Conservation (phyloP, 176 grass and related monocot genomes). For the Tillandsia fasciculata region DNA sequence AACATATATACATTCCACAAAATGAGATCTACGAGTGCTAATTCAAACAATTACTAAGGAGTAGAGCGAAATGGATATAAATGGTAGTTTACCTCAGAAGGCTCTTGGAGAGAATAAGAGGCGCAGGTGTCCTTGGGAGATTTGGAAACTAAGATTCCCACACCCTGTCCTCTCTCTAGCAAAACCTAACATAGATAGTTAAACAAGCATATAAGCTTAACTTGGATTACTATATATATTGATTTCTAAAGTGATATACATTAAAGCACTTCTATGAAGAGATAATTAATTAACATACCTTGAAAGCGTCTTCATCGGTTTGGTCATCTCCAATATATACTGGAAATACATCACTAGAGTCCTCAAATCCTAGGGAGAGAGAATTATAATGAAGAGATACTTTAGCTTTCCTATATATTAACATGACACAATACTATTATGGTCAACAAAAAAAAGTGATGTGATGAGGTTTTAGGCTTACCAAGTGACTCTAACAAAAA, state of each 20-base stretch:
- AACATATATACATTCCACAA: background rate
- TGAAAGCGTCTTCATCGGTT: constrained; percentile 82
- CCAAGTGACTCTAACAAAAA: constrained; percentile 50
- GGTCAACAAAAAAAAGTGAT: no score
- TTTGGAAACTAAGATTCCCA: constrained; percentile 50
- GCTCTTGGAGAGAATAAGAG: constrained; percentile 46
- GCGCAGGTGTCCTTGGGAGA: constrained; percentile 54
- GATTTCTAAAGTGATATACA: background rate
- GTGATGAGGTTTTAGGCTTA: background rate
- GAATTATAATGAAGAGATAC: background rate
- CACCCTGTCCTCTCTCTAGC: constrained; percentile 29
- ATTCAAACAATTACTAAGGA: background rate
- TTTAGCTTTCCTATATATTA: no score
- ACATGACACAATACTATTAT: no score
- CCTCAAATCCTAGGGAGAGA: constrained; percentile 18
- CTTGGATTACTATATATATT: background rate
- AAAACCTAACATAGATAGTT: constrained; percentile 32
- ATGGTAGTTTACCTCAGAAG: constrained; percentile 27
- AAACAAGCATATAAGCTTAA: background rate
- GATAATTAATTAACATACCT: constrained; percentile 13
- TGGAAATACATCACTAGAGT: constrained; percentile 33
- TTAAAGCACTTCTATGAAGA: background rate
- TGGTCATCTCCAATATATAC: constrained; percentile 76
- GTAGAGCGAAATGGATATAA: background rate
- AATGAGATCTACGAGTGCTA: background rate